These are phyloP conservation scores for Crataegus laevigata DNA, from an alignment of 306 rosid genomes.

Conservation along the genomic window DNA sequence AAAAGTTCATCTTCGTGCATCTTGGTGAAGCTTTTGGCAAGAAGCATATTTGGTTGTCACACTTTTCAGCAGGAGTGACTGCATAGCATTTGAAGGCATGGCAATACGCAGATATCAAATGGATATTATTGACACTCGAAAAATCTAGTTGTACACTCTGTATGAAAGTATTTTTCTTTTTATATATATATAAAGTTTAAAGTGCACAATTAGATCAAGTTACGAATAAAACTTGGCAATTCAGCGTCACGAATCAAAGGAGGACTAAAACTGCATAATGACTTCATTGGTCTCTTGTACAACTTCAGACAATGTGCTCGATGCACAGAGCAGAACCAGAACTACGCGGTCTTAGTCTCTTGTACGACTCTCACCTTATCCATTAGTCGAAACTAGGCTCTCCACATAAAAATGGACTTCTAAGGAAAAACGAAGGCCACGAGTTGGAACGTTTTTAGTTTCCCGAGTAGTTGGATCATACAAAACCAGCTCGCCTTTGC, in stretches of 20 bases:
- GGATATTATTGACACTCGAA: too few relatives aligned
- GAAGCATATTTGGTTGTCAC: background rate
- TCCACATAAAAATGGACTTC: background rate
- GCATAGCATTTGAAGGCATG: too few relatives aligned
- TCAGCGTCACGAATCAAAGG: background rate
- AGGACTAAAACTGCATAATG: background rate
- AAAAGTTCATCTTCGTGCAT: background rate
- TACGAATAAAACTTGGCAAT: too few relatives aligned
- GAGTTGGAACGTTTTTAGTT: background rate
- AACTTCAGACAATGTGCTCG: background rate
- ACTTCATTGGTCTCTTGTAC: background rate
- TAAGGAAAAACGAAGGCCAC: background rate
- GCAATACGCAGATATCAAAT: too few relatives aligned
- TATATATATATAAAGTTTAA: too few relatives aligned
- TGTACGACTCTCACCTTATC: background rate
- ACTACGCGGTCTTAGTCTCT: background rate
- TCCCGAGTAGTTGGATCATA: background rate
- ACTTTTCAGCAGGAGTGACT: too few relatives aligned
- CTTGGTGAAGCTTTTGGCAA: constrained; percentile 1
- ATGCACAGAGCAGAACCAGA: background rate
- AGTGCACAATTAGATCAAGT: too few relatives aligned
- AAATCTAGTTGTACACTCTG: too few relatives aligned
- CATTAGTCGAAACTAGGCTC: background rate
- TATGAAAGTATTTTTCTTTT: too few relatives aligned
- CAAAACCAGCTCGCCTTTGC: background rate